phyloP scores from a whole-genome alignment of 2,329 filamentous ascomycete genomes.

The Triangularia setosa region DNA sequence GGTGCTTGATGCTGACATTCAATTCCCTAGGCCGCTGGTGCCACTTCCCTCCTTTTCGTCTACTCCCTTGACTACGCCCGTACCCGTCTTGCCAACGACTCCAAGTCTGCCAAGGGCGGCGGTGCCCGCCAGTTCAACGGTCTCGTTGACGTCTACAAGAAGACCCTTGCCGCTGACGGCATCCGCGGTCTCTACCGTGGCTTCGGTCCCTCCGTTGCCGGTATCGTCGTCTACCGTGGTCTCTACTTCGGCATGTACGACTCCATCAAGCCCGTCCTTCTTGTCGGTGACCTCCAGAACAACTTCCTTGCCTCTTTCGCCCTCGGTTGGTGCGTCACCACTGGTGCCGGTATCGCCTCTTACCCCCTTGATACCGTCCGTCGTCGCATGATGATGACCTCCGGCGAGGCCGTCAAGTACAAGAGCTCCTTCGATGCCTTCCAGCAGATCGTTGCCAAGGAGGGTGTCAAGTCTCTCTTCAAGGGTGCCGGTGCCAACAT shows the following conservation, averaged over 20 bases:
- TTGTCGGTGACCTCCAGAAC: slow-evolving; percentile 85
- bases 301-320: slow-evolving; percentile 99
- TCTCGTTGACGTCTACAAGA: slow-evolving; percentile 98
- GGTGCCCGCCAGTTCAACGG: slow-evolving; percentile 99
- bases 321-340: slow-evolving; percentile 99
- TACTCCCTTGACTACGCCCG: slow-evolving; percentile 99
- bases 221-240: slow-evolving; percentile 99
- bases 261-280: slow-evolving; percentile 98
- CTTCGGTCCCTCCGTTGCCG: slow-evolving; percentile 98
- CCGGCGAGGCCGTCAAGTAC: slow-evolving; percentile 98
- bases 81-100: slow-evolving; percentile 99
- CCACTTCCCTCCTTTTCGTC: slow-evolving; percentile 99
- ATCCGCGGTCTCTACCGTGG: slow-evolving; percentile 99
- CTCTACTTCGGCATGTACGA: slow-evolving; percentile 99
- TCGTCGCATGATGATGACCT: slow-evolving; percentile 99
- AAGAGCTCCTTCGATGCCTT: slow-evolving; percentile 91
- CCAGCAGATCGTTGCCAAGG: slow-evolving; percentile 93
- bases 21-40: slow-evolving; percentile 68
- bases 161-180: slow-evolving; percentile 98
- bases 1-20: slow-evolving; percentile 2
- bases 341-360: slow-evolving; percentile 99
- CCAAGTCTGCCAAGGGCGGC: slow-evolving; percentile 95
- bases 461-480: slow-evolving; percentile 99
- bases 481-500: slow-evolving; percentile 99
- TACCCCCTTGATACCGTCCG: slow-evolving; percentile 99